phyloP scores from a whole-genome alignment of 1,139 yeast genomes.

The Starmera stellimalicola region DNA sequence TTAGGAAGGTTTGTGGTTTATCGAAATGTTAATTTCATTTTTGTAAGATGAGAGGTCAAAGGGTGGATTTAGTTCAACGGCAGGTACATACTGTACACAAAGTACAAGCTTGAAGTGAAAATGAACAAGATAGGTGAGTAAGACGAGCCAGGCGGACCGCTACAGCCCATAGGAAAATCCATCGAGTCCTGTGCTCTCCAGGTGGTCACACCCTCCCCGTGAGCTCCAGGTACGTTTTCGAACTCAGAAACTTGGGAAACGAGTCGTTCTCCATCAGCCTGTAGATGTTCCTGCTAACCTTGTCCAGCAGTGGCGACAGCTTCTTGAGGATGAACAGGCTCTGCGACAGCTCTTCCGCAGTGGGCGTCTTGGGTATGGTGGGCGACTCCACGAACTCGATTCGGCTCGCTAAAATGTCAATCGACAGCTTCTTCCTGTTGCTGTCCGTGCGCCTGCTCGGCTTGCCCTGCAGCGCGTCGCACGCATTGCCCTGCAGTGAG shows the following conservation, averaged over 20 bases:
- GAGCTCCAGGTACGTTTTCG: slow-evolving; percentile 27
- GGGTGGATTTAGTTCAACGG: too few relatives aligned
- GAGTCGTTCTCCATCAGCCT: slow-evolving; percentile 67
- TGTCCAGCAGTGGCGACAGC: slow-evolving; percentile 30
- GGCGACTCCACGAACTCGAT: slow-evolving; percentile 2
- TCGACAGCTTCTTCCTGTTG: slow-evolving; percentile 6
- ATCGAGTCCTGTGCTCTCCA: not conserved
- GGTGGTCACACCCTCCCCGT: not conserved
- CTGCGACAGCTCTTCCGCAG: slow-evolving; percentile 17
- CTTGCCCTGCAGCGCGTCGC: not conserved
- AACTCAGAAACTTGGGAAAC: slow-evolving; percentile 54
- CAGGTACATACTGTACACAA: too few relatives aligned
- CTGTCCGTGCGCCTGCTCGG: not conserved
- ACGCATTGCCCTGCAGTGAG: not conserved
- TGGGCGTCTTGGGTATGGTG: slow-evolving; percentile 12
- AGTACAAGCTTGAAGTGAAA: too few relatives aligned
- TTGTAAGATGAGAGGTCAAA: too few relatives aligned
- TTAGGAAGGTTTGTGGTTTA: not conserved
- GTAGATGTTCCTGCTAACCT: slow-evolving; percentile 39
- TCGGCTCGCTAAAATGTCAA: slow-evolving; percentile 8
- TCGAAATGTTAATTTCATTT: too few relatives aligned
- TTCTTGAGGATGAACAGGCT: slow-evolving; percentile 28
- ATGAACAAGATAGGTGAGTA: too few relatives aligned
- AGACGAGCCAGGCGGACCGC: too few relatives aligned
- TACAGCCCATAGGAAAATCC: too few relatives aligned